Evolutionary conservation across 2,329 filamentous ascomycete genomes (phyloP), one percentile per base, ranked within the genome.

Genomic region (Alternaria sp.): DNA sequence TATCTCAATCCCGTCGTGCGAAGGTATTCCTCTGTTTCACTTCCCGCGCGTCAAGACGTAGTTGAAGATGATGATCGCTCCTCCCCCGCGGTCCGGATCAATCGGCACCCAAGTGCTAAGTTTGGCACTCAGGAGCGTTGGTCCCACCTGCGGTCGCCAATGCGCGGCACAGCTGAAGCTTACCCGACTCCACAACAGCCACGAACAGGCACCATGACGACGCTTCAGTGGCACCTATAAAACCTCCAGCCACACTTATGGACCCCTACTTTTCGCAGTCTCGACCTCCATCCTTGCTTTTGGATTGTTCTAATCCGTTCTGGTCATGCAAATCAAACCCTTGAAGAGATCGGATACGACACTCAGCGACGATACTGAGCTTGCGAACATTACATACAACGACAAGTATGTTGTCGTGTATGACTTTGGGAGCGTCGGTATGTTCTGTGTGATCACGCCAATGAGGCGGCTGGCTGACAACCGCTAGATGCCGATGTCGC

Each of bases 321-420:
- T 52, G 54, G 62, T 64, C 30, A 69, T 72, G 65, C 58, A 67
- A 55, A 63, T 63, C 14, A 54, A 39, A 36, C 54, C 61, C 9
- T 51, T 73, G 61, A 65, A 59, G 47, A 64, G 68, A 59, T 68
- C 67, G 38, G 68, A 72, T 22, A 73, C 68, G 22, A 67, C 61
- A 9, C 39, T 70, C n/a, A 61, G 66, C 12, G 72, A 73, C 53
- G 69, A 73, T 56, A 58, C 63, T 42, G 65, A 67, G 41, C 65
- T 67, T 39, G 59, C 64, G 16, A 63, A 72, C 42, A 65, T 70
- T 38, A 68, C 67, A 5, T 75, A 74, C 46, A 69, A 76, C 51
- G 72, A 76, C 58, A 75, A 75, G 49, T 77, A 75, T 63, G 69
- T 76, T 22, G 51, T 76, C 2, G 70, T 73, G 9, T 76, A 75